phyloP scores from a whole-genome alignment of 352 stramenopile species.

The Peronospora tabacina region DNA sequence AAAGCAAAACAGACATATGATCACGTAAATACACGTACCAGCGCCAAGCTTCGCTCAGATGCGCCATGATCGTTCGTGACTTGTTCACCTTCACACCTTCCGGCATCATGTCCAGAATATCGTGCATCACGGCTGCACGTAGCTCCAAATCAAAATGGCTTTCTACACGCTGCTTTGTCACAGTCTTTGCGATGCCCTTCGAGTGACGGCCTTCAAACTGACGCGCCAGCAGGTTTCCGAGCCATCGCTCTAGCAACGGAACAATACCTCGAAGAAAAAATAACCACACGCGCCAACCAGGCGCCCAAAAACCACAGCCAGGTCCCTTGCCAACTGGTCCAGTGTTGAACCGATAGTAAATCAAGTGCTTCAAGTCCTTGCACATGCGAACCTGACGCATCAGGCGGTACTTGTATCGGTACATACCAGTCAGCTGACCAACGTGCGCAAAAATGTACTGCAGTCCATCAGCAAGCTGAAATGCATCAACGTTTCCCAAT shows the following conservation, averaged over 20 bases:
- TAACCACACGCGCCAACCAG: slow-evolving; percentile 98
- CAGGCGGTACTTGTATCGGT: slow-evolving; percentile 98
- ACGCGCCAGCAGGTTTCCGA: slow-evolving; percentile 97
- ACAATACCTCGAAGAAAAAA: slow-evolving; percentile 99
- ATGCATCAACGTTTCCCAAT: slow-evolving; percentile 98
- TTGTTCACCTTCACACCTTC: slow-evolving; percentile 99
- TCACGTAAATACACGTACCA: slow-evolving; percentile 41
- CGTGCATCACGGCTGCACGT: slow-evolving; percentile 98
- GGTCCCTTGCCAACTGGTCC: slow-evolving; percentile 98
- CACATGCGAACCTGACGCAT: slow-evolving; percentile 98
- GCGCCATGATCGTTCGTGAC: slow-evolving; percentile 95
- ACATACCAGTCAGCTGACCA: slow-evolving; percentile 99
- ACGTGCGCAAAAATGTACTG: slow-evolving; percentile 99
- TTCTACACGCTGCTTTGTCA: slow-evolving; percentile 99
- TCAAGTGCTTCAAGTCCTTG: slow-evolving; percentile 99
- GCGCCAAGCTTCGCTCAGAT: slow-evolving; percentile 97
- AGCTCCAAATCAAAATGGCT: slow-evolving; percentile 99
- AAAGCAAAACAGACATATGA: neutral
- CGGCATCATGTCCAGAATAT: slow-evolving; percentile 99
- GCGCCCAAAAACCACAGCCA: slow-evolving; percentile 98
- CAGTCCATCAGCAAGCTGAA: slow-evolving; percentile 98
- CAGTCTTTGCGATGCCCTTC: slow-evolving; percentile 98
- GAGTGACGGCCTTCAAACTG: slow-evolving; percentile 99
- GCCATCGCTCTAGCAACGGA: slow-evolving; percentile 96
- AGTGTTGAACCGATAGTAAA: slow-evolving; percentile 99